Percentiles rank a stretch among this genome's conserved stretches.
Evolutionary conservation across 31 red algal genomes (phyloP).

Genomic region (Endocladia muricata): DNA sequence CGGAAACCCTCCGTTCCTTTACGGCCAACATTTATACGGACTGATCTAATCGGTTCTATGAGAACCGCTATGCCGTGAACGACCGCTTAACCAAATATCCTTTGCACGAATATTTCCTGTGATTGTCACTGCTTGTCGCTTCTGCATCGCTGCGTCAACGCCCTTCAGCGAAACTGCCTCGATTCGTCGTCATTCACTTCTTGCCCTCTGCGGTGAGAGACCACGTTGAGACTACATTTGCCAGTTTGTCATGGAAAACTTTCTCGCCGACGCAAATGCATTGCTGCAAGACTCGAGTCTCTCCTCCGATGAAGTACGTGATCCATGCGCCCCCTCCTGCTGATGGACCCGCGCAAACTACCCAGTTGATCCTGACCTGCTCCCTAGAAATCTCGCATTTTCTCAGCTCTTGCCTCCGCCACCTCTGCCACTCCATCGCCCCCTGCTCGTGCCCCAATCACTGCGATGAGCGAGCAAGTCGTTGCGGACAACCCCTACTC

Average conservation of each 20-base stretch:
- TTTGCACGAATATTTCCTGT: no score
- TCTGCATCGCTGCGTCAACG: no score
- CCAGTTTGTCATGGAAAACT: background rate
- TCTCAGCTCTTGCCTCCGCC: background rate
- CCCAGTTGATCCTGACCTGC: background rate
- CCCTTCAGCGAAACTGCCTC: no score
- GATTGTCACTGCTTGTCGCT: no score
- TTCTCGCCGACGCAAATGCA: background rate
- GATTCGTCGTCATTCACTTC: no score
- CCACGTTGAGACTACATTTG: no score
- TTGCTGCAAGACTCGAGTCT: background rate
- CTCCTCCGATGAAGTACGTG: background rate
- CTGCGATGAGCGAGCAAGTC: conserved; percentile 57
- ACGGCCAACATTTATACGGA: no score
- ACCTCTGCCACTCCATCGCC: background rate
- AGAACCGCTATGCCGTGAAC: no score
- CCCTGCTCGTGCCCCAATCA: background rate
- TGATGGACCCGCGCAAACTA: background rate
- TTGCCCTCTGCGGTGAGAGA: no score
- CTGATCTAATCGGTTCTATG: no score
- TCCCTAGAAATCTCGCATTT: background rate
- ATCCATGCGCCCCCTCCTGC: background rate
- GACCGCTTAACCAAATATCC: no score
- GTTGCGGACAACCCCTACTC: conserved; percentile 84
- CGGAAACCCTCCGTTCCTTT: no score